These are phyloP conservation scores for Danielia oregonensis DNA, from an alignment of 805 yeast genomes.

Conservation along the genomic window DNA sequence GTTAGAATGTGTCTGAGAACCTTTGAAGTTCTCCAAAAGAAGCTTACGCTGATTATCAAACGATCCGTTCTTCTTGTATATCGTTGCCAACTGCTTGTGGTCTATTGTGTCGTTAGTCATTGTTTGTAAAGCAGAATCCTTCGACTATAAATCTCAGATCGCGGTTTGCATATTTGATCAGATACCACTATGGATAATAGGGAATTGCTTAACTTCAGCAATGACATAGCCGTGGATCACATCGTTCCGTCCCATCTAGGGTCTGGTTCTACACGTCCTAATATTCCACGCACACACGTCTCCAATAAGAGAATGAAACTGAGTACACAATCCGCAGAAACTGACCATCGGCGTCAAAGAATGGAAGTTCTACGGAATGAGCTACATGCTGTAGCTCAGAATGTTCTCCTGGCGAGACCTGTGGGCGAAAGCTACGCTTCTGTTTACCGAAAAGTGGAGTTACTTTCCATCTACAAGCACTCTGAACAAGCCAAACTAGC, in stretches of 20 bases:
- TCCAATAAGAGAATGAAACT: no score
- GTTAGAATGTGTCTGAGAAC: constrained; percentile 38
- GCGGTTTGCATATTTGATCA: no score
- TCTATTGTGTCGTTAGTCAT: constrained; percentile 11
- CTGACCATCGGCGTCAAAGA: no score
- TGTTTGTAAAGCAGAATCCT: no score
- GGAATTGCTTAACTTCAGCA: not conserved
- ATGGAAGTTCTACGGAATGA: constrained; percentile 2
- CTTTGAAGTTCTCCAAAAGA: constrained; percentile 41
- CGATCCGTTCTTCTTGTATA: constrained; percentile 46
- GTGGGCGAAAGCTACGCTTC: constrained; percentile 6
- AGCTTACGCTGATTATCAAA: constrained; percentile 45
- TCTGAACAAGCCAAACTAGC: constrained; percentile 30
- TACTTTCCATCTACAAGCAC: constrained; percentile 28
- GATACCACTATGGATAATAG: not conserved
- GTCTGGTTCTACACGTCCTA: constrained; percentile 10
- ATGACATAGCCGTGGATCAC: not conserved
- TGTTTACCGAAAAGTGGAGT: constrained; percentile 25
- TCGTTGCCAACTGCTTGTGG: constrained; percentile 36
- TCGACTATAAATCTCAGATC: no score
- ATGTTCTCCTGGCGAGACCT: not conserved
- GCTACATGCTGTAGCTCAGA: constrained; percentile 1
- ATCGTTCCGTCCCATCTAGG: constrained; percentile 9
- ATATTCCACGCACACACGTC: no score
- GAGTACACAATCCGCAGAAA: no score